Evolutionary conservation across 140 eudicot species (phyloP).

Genomic region (Eryngium alpinum): DNA sequence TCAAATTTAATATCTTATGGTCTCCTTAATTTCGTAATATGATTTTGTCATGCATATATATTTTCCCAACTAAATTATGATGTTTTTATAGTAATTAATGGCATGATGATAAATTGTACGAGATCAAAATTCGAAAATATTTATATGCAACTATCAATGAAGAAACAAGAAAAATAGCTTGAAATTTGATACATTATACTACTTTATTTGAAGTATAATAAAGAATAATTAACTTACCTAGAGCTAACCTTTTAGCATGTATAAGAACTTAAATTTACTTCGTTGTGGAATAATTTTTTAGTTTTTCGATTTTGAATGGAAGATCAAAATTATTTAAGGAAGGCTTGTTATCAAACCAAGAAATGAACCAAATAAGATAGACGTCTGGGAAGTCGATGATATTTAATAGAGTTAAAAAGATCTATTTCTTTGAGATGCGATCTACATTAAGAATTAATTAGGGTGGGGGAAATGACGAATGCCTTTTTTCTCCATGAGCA

Average conservation of each 20-base stretch:
- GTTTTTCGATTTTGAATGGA: not conserved
- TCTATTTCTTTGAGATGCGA: no score
- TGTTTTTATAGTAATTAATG: not conserved
- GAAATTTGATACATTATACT: not conserved
- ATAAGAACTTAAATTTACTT: not conserved
- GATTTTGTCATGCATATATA: no score
- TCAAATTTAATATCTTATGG: no score
- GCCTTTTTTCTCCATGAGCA: no score
- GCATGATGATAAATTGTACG: not conserved
- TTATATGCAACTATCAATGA: not conserved
- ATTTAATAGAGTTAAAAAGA: no score
- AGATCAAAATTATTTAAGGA: not conserved
- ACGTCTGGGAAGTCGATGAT: no score
- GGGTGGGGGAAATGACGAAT: no score
- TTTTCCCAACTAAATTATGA: no score
- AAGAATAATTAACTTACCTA: not conserved
- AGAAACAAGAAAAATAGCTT: not conserved
- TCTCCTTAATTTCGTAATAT: no score
- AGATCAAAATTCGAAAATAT: not conserved
- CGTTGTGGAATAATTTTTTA: not conserved
- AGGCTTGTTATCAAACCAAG: not conserved
- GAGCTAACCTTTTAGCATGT: not conserved
- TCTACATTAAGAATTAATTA: no score
- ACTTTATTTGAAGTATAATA: not conserved
- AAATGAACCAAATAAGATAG: not conserved